phyloP scores from a whole-genome alignment of 108 stramenopile species.

The Epithemia pelagica region DNA sequence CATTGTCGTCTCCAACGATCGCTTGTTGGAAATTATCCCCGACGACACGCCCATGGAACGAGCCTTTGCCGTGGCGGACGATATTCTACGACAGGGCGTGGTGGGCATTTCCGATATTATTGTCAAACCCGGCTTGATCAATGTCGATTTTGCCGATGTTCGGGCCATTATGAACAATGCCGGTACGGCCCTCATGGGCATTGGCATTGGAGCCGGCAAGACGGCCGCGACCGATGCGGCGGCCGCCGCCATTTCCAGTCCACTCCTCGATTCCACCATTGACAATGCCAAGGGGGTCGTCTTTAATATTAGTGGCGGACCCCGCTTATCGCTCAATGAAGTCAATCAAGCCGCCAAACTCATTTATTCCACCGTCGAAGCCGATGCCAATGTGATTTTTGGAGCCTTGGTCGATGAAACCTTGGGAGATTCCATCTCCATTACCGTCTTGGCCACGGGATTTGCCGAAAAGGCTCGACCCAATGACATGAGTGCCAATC shows the following conservation, averaged over 20 bases:
- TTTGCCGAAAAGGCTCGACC: slow-evolving; percentile 26
- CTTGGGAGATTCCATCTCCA: slow-evolving; percentile 35
- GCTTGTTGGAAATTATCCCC: slow-evolving; percentile 66
- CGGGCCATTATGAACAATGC: slow-evolving; percentile 60
- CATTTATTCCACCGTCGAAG: slow-evolving; percentile 85
- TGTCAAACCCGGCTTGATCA: slow-evolving; percentile 70
- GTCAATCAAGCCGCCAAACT: slow-evolving; percentile 82
- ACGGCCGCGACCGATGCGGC: slow-evolving; percentile 65
- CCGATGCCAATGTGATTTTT: slow-evolving; percentile 91
- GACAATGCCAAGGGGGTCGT: slow-evolving; percentile 42
- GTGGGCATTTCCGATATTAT: slow-evolving; percentile 82
- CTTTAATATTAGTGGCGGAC: slow-evolving; percentile 75
- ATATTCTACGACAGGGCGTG: slow-evolving; percentile 72
- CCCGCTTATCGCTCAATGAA: slow-evolving; percentile 78
- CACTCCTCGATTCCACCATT: slow-evolving; percentile 65
- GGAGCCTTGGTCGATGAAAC: slow-evolving; percentile 52
- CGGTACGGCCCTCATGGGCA: slow-evolving; percentile 76
- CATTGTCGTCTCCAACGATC: slow-evolving; percentile 76
- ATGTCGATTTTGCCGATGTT: slow-evolving; percentile 83
- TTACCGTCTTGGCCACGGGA: slow-evolving; percentile 50
- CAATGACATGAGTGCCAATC: slow-evolving; percentile 13
- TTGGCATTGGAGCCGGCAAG: slow-evolving; percentile 65
- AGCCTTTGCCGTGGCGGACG: slow-evolving; percentile 78
- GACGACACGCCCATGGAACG: slow-evolving; percentile 69
- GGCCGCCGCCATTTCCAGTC: slow-evolving; percentile 61